Evolutionary conservation across 2,329 filamentous ascomycete species (phyloP), one percentile per base, ranked within the genome.

Genomic region (Alternaria gansuensis): DNA sequence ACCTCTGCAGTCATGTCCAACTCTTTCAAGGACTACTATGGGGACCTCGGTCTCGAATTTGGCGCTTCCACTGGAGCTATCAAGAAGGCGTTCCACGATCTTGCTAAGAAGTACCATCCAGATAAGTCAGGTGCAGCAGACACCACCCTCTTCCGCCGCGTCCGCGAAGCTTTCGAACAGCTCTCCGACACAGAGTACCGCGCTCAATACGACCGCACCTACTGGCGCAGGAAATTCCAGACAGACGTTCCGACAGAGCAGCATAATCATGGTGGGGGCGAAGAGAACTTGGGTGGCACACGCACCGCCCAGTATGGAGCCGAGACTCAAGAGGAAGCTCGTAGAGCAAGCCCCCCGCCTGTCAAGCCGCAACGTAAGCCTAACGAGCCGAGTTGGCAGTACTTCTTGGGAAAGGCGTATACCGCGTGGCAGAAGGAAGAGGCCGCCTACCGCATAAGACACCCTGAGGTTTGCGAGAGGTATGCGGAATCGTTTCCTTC

Each of bases 21-120:
- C 31, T 39, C 8, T 2, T 41, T 84, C 10, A 80, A 90, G 75
- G 90, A 98, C 71, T 93, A 94, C 4, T 98, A 98, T 78, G 85
- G 87, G 65, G 85, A 90, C 5, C 87, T 98, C 21, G 93, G 93
- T 11, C 90, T 98, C 26, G 82, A 82, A 69, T 93, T 92, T 76
- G 84, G 80, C 61, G 91, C 94, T n/a, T 88, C 90, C 1, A 81
- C 90, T 2, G 81, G 86, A 54, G 92, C 96, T 31, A 97, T 98
- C 77, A 97, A 97, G 77, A 96, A 96, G 78, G 93, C 94, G 3
- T 98, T 97, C 81, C 97, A 97, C 76, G 90, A 92, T 46, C 83
- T 97, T 57, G 94, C 94, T 17, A 97, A 97, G 80, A 96, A 97
- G 73, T 97, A 87, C 74, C 94, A 98, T 73, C 94, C 94, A 8